These are phyloP conservation scores for Fusarium kyushuense DNA, from an alignment of 2,329 filamentous ascomycete genomes.

Conservation along the genomic window DNA sequence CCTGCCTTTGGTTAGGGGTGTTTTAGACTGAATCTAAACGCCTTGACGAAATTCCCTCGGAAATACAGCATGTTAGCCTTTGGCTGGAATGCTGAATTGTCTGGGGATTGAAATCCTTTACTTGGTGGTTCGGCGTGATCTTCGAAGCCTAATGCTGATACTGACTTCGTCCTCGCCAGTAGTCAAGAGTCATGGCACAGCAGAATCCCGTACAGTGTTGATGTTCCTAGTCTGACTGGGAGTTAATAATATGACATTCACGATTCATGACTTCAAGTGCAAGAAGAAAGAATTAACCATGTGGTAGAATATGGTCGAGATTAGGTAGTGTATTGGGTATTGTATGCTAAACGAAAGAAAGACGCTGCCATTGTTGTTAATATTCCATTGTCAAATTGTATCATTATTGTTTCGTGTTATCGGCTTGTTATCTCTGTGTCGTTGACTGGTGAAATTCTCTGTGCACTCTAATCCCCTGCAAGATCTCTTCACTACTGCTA, in stretches of 20 bases:
- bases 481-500: conserved; percentile 53
- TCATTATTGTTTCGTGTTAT: neutral
- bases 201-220: no score
- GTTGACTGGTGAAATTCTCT: conserved; percentile 53
- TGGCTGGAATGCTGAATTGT: neutral
- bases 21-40: neutral
- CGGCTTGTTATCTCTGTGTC: conserved; percentile 2
- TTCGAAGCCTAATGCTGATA: no score
- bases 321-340: conserved; percentile 14
- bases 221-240: neutral
- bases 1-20: neutral
- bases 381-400: neutral
- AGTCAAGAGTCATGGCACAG: no score
- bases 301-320: neutral
- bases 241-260: neutral
- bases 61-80: neutral
- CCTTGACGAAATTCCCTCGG: neutral
- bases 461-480: conserved; percentile 56
- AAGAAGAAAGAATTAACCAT: neutral
- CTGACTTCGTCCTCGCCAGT: no score
- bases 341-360: conserved; percentile 2
- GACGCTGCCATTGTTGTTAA: neutral
- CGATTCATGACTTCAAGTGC: neutral
- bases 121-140: no score
- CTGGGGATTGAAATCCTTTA: neutral